Percentiles rank a stretch among this genome's conserved stretches.
phyloP scores from a whole-genome alignment of 2,329 filamentous ascomycete species.

The Xylaria hypoxylon region DNA sequence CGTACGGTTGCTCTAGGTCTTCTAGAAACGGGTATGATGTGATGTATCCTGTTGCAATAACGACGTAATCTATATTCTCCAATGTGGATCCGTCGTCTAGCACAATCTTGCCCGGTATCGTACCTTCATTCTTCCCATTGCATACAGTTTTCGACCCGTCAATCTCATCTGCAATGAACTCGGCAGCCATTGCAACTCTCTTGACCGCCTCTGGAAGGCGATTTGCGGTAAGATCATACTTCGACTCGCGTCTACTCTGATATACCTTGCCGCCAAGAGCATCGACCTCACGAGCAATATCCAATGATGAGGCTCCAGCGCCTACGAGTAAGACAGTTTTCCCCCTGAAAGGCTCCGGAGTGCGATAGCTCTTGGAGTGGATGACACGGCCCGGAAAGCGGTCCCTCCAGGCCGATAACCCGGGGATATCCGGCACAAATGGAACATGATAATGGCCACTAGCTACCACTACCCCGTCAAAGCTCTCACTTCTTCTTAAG shows the following conservation, averaged over 20 bases:
- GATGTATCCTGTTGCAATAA: conserved; percentile 77
- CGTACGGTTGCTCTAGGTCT: conserved; percentile 59
- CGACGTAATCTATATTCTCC: conserved; percentile 68
- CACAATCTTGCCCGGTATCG: conserved; percentile 62
- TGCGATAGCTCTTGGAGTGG: conserved; percentile 80
- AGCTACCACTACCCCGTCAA: conserved; percentile 75
- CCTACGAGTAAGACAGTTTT: conserved; percentile 67
- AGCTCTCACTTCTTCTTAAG: conserved; percentile 52
- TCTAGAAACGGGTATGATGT: conserved; percentile 73
- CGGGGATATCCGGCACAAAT: conserved; percentile 69
- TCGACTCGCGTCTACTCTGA: conserved; percentile 68
- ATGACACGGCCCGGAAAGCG: conserved; percentile 64
- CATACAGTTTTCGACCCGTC: conserved; percentile 20
- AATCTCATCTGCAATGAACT: conserved; percentile 56
- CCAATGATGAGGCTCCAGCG: conserved; percentile 59
- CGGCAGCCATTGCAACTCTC: conserved; percentile 63
- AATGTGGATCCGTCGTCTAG: conserved; percentile 66
- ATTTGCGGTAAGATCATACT: conserved; percentile 66
- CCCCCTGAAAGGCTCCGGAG: conserved; percentile 65
- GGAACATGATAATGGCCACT: conserved; percentile 76
- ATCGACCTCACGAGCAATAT: conserved; percentile 57
- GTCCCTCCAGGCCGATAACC: conserved; percentile 68
- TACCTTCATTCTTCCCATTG: conserved; percentile 42
- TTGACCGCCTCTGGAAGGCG: conserved; percentile 65
- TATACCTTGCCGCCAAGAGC: conserved; percentile 55